These are phyloP conservation scores for Cutaneotrichosporon mucoides DNA, from an alignment of 1,284 basidiomycete genomes.

Conservation along the genomic window DNA sequence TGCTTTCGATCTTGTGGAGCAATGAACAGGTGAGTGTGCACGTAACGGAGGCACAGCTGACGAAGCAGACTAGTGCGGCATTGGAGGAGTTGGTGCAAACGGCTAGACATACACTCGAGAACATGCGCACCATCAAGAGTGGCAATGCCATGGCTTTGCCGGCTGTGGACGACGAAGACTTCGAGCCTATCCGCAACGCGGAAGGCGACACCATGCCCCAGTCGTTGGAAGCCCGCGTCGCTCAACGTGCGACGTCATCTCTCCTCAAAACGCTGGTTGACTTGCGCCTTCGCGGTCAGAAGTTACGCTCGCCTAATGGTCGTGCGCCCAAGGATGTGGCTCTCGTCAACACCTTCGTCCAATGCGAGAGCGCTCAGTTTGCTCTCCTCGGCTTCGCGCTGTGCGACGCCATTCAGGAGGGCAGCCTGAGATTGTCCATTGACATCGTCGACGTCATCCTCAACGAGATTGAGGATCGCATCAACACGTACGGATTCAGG, in stretches of 20 bases:
- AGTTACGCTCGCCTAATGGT: conserved; percentile 53
- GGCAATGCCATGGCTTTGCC: not conserved
- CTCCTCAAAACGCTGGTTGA: conserved; percentile 33
- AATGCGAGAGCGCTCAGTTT: conserved; percentile 57
- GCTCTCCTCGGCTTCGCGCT: conserved; percentile 58
- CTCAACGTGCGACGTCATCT: conserved; percentile 24
- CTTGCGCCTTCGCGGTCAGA: conserved; percentile 53
- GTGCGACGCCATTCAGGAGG: conserved; percentile 57
- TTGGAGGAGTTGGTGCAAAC: conserved; percentile 21
- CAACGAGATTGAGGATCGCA: conserved; percentile 55
- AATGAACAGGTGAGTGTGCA: conserved; percentile 62
- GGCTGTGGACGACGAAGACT: conserved; percentile 59
- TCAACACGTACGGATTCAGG: conserved; percentile 59
- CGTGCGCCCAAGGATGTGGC: conserved; percentile 62
- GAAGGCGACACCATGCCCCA: conserved; percentile 38
- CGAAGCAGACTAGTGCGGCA: conserved; percentile 1
- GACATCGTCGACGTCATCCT: conserved; percentile 58
- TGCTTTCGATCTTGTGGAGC: conserved; percentile 54
- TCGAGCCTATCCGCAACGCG: conserved; percentile 58
- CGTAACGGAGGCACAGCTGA: not conserved
- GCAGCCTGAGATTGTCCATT: conserved; percentile 57
- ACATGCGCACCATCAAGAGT: not conserved
- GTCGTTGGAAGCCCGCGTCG: conserved; percentile 34
- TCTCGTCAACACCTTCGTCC: conserved; percentile 59
- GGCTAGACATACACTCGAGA: conserved; percentile 1